A percentile compares a stretch with the other conserved stretches of the same genome.
phyloP scores from a whole-genome alignment of 139 green algal genomes.

The Chlorella sp. region DNA sequence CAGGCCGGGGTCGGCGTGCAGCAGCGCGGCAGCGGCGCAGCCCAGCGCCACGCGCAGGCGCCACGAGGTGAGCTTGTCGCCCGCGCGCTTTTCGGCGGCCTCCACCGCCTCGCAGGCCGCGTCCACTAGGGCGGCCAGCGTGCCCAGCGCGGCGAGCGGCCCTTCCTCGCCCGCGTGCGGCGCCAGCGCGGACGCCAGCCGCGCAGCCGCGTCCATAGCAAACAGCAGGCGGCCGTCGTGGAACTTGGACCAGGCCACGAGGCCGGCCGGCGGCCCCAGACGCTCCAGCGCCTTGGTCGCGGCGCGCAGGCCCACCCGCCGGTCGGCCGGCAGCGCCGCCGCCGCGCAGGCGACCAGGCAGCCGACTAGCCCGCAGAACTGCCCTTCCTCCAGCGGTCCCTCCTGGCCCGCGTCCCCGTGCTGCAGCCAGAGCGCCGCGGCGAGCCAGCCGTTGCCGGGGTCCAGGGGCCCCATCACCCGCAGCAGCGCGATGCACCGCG shows the following conservation, averaged over 20 bases:
- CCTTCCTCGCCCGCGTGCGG: background rate
- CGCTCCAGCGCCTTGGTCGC: background rate
- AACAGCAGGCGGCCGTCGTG: conserved; percentile 21
- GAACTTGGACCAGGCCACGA: background rate
- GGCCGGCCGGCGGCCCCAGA: background rate
- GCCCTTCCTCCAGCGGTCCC: too few relatives aligned
- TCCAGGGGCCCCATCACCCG: conserved; percentile 22
- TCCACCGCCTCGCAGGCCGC: background rate
- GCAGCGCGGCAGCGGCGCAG: background rate
- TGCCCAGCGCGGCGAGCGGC: conserved; percentile 1
- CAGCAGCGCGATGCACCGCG: conserved; percentile 28
- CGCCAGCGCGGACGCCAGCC: background rate
- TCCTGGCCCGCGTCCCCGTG: conserved; percentile 4
- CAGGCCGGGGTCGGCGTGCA: background rate
- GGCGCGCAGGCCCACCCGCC: background rate
- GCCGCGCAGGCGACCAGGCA: background rate
- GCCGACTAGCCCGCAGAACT: background rate
- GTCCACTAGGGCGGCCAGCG: conserved; percentile 3
- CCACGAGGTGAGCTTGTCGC: conserved; percentile 21
- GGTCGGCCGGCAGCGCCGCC: too few relatives aligned
- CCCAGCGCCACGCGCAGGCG: conserved; percentile 13
- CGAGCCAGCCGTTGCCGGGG: conserved; percentile 1
- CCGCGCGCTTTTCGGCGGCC: background rate
- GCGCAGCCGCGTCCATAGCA: conserved; percentile 8
- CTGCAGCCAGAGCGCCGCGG: conserved; percentile 11